Conservation (phyloP, 2,329 filamentous ascomycete genomes). For the Diaporthe caulivora region DNA sequence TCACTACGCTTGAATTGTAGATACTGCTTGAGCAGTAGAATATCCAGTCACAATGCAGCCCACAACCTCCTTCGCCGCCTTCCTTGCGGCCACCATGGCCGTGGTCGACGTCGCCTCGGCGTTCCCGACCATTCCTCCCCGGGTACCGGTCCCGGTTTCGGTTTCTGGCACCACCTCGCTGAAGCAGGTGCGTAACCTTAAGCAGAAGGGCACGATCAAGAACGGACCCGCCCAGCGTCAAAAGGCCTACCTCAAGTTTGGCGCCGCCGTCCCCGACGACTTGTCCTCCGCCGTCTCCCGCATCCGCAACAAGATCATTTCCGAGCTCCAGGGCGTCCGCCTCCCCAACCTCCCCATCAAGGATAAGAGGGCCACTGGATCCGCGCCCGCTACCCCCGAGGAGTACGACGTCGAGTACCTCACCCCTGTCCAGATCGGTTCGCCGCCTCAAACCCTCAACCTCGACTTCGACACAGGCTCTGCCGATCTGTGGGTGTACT, state of each 20-base stretch:
- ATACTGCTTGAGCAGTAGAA: slow-evolving; percentile 10
- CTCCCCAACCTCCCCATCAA: slow-evolving; percentile 32
- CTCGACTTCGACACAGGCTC: slow-evolving; percentile 61
- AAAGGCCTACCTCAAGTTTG: slow-evolving; percentile 55
- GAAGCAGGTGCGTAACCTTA: slow-evolving; percentile 43
- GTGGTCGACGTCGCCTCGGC: slow-evolving; percentile 39
- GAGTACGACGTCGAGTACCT: slow-evolving; percentile 51
- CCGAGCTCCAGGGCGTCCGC: slow-evolving; percentile 34
- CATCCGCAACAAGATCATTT: slow-evolving; percentile 38
- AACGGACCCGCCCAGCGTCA: slow-evolving; percentile 51
- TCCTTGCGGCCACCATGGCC: slow-evolving; percentile 40
- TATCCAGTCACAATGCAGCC: slow-evolving; percentile 33
- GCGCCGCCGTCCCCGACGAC: slow-evolving; percentile 49
- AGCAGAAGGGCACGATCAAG: slow-evolving; percentile 46
- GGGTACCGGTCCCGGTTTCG: slow-evolving; percentile 36
- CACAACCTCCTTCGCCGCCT: slow-evolving; percentile 37
- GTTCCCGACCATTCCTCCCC: slow-evolving; percentile 35
- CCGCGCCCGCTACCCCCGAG: slow-evolving; percentile 46
- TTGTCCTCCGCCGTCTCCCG: slow-evolving; percentile 48
- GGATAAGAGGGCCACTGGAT: slow-evolving; percentile 48
- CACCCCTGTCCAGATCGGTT: slow-evolving; percentile 51
- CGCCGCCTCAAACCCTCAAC: slow-evolving; percentile 56
- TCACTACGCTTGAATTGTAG: background rate
- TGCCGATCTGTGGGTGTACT: slow-evolving; percentile 57
- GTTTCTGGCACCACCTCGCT: slow-evolving; percentile 37